These are phyloP conservation scores for Capsicum rhomboideum DNA, from an alignment of 257 asterid genomes.

Conservation along the genomic window DNA sequence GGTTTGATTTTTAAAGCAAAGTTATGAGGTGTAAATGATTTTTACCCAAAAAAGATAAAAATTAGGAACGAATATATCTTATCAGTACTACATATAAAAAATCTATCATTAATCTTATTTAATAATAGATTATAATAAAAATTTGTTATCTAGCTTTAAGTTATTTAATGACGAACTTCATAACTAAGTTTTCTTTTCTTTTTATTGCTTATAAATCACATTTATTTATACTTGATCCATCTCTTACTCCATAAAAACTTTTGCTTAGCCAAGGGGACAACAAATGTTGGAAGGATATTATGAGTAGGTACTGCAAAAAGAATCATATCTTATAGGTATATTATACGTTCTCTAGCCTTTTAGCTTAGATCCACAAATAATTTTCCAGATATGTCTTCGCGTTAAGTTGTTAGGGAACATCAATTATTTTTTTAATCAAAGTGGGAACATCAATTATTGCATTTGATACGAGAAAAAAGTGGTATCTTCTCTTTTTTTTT, in stretches of 20 bases:
- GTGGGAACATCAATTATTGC: constrained; percentile 1
- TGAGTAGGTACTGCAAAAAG: not conserved
- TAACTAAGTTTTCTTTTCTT: too few species aligned
- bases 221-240: not conserved
- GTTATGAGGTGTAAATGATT: too few species aligned
- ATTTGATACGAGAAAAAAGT: not conserved
- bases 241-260: not conserved
- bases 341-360: not conserved
- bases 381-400: not conserved
- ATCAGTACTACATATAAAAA: too few species aligned
- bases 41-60: too few species aligned
- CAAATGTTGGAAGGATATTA: not conserved
- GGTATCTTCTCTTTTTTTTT: not conserved
- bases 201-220: not conserved
- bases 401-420: not conserved
- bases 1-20: too few species aligned
- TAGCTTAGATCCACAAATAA: not conserved
- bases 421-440: too few species aligned
- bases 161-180: too few species aligned
- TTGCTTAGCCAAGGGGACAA: not conserved
- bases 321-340: not conserved
- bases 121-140: too few species aligned
- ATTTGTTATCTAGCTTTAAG: too few species aligned
- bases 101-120: too few species aligned
- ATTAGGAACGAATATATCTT: too few species aligned